A percentile compares a stretch with the other conserved stretches of the same genome.
phyloP scores from a whole-genome alignment of 2,329 filamentous ascomycete species.

The Aspergillus caelatus region DNA sequence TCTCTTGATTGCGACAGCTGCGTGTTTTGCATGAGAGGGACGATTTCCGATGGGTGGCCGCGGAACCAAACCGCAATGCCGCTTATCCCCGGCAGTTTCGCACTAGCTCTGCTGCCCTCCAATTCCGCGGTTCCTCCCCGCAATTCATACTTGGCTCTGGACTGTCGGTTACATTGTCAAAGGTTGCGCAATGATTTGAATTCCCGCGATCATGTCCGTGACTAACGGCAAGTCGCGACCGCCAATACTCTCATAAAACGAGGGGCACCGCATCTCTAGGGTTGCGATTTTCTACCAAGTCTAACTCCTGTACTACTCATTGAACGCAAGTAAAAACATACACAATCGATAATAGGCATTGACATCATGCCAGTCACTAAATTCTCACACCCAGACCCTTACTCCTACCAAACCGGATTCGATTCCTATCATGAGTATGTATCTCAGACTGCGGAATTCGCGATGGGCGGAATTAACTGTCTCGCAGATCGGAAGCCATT shows the following conservation, averaged over 20 bases:
- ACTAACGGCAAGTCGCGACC: neutral
- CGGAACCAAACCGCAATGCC: constrained; percentile 16
- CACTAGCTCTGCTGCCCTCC: constrained; percentile 13
- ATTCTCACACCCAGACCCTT: constrained; percentile 67
- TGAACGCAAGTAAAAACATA: neutral
- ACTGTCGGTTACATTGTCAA: neutral
- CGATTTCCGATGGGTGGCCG: constrained; percentile 7
- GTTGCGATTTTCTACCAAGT: neutral
- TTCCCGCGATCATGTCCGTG: constrained; percentile 11
- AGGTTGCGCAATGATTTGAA: neutral
- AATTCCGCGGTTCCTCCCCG: constrained; percentile 1
- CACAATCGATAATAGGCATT: neutral
- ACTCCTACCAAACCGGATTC: constrained; percentile 80
- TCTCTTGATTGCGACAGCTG: neutral
- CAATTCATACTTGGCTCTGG: neutral
- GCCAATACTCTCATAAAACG: constrained; percentile 5
- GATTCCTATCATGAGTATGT: constrained; percentile 74
- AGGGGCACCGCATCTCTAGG: neutral
- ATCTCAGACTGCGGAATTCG: neutral
- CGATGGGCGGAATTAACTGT: constrained; percentile 18
- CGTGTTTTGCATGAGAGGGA: neutral
- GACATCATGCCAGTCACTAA: constrained; percentile 64
- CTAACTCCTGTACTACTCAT: neutral
- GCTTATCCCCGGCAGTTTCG: constrained; percentile 23
- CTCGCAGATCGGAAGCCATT: constrained; percentile 71